These are phyloP conservation scores for Microsporum audouinii DNA, from an alignment of 2,329 filamentous ascomycete genomes.

Conservation along the genomic window DNA sequence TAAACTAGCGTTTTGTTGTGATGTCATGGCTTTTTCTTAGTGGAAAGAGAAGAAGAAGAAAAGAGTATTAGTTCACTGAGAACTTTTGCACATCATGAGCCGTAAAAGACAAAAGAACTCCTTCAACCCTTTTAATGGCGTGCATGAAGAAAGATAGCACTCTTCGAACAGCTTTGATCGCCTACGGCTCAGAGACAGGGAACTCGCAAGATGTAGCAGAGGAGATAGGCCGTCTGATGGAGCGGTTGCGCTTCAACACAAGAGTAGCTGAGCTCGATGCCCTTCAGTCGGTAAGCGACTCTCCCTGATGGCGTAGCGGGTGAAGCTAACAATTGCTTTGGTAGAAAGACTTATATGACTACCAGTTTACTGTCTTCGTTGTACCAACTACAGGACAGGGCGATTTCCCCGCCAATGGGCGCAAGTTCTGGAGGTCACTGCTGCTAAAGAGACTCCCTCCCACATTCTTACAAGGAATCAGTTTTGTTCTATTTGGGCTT, in stretches of 20 bases:
- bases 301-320: neutral
- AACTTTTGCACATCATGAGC: neutral
- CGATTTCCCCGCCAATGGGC: slow-evolving; percentile 75
- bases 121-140: slow-evolving; percentile 3
- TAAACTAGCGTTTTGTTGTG: slow-evolving; percentile 3
- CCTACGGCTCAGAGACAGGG: slow-evolving; percentile 92
- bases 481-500: slow-evolving; percentile 77
- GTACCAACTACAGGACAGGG: slow-evolving; percentile 92
- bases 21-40: slow-evolving; percentile 8
- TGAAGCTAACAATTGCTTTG: neutral
- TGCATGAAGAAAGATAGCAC: neutral
- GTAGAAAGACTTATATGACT: slow-evolving; percentile 26
- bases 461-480: slow-evolving; percentile 55
- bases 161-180: slow-evolving; percentile 47
- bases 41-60: neutral
- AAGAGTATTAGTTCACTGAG: neutral
- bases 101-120: neutral
- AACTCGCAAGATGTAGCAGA: slow-evolving; percentile 86
- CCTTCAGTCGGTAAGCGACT: slow-evolving; percentile 55
- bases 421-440: slow-evolving; percentile 73
- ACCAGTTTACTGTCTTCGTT: slow-evolving; percentile 51
- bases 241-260: slow-evolving; percentile 68
- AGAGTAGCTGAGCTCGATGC: slow-evolving; percentile 66
- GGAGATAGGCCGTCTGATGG: slow-evolving; percentile 62
- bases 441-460: slow-evolving; percentile 65